A percentile compares a stretch with the other conserved stretches of the same genome.
phyloP scores from a whole-genome alignment of 2,329 filamentous ascomycete species.

The Fusarium sp. region DNA sequence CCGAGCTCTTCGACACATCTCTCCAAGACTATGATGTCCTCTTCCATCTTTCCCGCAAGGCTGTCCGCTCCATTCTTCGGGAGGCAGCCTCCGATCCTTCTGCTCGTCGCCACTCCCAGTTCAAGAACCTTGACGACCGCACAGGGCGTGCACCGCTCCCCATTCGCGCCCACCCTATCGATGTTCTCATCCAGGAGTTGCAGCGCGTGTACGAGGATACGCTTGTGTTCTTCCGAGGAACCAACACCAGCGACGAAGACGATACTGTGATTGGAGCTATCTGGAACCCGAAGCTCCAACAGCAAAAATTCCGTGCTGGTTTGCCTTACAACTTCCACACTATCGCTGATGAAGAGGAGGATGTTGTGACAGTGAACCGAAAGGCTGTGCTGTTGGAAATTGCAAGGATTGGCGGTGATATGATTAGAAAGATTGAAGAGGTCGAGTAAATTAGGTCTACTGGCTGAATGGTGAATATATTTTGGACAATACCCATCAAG shows the following conservation, averaged over 20 bases:
- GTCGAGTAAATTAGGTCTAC: constrained; percentile 35
- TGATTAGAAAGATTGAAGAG: constrained; percentile 76
- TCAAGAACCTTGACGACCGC: constrained; percentile 83
- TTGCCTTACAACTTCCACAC: constrained; percentile 70
- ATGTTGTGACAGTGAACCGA: constrained; percentile 73
- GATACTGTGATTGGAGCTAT: constrained; percentile 67
- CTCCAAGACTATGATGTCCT: constrained; percentile 86
- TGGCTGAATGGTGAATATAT: neutral
- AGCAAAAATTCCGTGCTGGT: constrained; percentile 76
- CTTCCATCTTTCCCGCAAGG: constrained; percentile 75
- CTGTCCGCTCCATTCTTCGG: constrained; percentile 58
- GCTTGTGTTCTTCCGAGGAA: constrained; percentile 83
- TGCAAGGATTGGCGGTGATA: constrained; percentile 72
- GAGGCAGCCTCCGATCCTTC: constrained; percentile 54
- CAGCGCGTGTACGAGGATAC: constrained; percentile 74
- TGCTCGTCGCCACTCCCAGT: constrained; percentile 64
- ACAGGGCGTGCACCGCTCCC: constrained; percentile 60
- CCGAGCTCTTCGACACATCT: constrained; percentile 76
- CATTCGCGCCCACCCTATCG: constrained; percentile 70
- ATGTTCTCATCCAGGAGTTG: constrained; percentile 76
- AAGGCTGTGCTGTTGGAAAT: constrained; percentile 79
- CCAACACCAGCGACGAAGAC: constrained; percentile 56
- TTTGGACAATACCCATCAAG: constrained; percentile 30
- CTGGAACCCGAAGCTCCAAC: constrained; percentile 68
- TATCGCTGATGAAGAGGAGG: constrained; percentile 54